Percentiles rank a stretch among this genome's conserved stretches.
Evolutionary conservation across 371 early-diverging fungal species (phyloP).

Genomic region (Apophysomyces variabilis): DNA sequence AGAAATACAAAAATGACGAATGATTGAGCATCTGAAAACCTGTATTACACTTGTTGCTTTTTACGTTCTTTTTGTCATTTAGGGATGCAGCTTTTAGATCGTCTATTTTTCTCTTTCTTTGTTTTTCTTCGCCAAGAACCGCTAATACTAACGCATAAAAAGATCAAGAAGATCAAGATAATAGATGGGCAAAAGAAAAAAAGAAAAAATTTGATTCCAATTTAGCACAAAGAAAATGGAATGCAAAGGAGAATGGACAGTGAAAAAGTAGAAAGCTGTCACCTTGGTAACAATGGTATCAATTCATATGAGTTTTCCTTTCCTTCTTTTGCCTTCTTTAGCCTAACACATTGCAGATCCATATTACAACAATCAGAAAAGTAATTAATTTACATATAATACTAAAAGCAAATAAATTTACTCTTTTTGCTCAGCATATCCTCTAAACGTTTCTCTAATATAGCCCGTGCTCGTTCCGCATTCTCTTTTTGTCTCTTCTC

Average conservation of each 20-base stretch:
- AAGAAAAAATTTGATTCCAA: too few relatives aligned
- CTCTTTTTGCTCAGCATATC: slow-evolving; percentile 37
- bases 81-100: not conserved
- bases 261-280: too few relatives aligned
- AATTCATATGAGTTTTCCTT: too few relatives aligned
- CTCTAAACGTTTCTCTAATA: slow-evolving; percentile 35
- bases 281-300: too few relatives aligned
- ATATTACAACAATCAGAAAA: not conserved
- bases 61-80: too few relatives aligned
- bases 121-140: not conserved
- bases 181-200: too few relatives aligned
- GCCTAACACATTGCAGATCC: not conserved
- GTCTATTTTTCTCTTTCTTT: not conserved
- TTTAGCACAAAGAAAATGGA: too few relatives aligned
- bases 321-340: not conserved
- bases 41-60: too few relatives aligned
- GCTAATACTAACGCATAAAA: not conserved
- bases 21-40: too few relatives aligned
- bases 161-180: too few relatives aligned
- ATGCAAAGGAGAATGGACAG: too few relatives aligned
- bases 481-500: slow-evolving; percentile 30
- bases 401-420: slow-evolving; percentile 45
- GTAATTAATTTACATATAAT: not conserved
- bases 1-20: too few relatives aligned
- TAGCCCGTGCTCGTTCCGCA: slow-evolving; percentile 29